Conservation (phyloP, 805 yeast species). For the Aciculoconidium aculeatum region DNA sequence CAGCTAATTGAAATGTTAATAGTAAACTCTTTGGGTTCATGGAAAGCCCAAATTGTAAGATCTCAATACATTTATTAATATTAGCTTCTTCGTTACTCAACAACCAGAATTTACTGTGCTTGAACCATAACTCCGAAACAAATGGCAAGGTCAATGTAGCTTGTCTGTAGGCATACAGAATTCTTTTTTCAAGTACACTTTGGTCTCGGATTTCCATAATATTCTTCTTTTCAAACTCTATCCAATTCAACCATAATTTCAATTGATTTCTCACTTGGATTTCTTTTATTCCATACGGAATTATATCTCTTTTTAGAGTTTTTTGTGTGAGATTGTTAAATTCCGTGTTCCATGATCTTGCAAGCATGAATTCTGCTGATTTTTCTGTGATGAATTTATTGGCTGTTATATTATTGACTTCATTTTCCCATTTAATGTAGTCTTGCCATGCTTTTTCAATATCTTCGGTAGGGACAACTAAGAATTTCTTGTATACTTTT, state of each 20-base stretch:
- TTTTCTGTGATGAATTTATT: slow-evolving; percentile 79
- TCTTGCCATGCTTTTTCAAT: slow-evolving; percentile 76
- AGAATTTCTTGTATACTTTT: slow-evolving; percentile 61
- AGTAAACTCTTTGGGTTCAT: slow-evolving; percentile 70
- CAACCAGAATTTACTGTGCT: slow-evolving; percentile 39
- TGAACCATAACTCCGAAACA: slow-evolving; percentile 75
- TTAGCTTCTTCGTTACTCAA: slow-evolving; percentile 32
- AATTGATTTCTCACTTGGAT: slow-evolving; percentile 37
- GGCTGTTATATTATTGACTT: slow-evolving; percentile 66
- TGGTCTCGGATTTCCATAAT: slow-evolving; percentile 55
- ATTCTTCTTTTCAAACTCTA: slow-evolving; percentile 72
- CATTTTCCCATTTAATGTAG: slow-evolving; percentile 81
- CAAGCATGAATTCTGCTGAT: slow-evolving; percentile 80
- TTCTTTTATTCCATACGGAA: slow-evolving; percentile 19
- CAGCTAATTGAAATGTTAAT: slow-evolving; percentile 62
- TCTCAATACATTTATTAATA: slow-evolving; percentile 35
- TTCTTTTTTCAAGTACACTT: slow-evolving; percentile 43
- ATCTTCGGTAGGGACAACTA: slow-evolving; percentile 69
- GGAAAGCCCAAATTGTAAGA: slow-evolving; percentile 48
- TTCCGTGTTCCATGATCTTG: slow-evolving; percentile 71
- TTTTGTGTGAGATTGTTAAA: slow-evolving; percentile 53
- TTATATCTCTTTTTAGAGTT: slow-evolving; percentile 38
- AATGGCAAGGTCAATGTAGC: slow-evolving; percentile 57
- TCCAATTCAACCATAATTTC: slow-evolving; percentile 65
- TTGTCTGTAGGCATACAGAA: slow-evolving; percentile 67